phyloP scores from a whole-genome alignment of 2,329 filamentous ascomycete genomes.

The Venturia asperata region DNA sequence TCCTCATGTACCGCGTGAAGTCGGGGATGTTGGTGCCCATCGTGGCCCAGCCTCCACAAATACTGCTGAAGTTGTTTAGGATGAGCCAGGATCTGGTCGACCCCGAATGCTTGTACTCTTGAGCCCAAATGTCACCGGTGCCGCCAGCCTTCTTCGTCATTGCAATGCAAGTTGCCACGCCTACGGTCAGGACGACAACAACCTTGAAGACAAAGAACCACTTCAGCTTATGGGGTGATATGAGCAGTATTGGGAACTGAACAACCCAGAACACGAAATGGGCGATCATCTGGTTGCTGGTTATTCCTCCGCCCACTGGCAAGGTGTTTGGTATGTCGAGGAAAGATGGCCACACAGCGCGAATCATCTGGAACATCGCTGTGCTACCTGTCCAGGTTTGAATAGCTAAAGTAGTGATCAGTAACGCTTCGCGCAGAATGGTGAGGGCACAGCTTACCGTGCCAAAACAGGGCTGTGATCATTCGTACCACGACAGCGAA shows the following conservation, averaged over 20 bases:
- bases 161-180: conserved; percentile 20
- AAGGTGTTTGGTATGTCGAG: conserved; percentile 12
- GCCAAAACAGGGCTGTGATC: conserved; percentile 38
- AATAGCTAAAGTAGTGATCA: conserved; percentile 23
- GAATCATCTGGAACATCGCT: conserved; percentile 1
- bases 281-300: conserved; percentile 39
- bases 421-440: not conserved
- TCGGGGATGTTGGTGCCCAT: conserved; percentile 17
- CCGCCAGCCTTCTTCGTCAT: conserved; percentile 26
- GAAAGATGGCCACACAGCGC: conserved; percentile 15
- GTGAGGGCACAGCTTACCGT: conserved; percentile 16
- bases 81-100: conserved; percentile 20
- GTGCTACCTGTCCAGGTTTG: conserved; percentile 35
- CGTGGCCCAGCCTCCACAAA: conserved; percentile 22
- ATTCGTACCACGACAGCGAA: conserved; percentile 36
- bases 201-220: conserved; percentile 21
- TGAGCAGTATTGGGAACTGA: conserved; percentile 23
- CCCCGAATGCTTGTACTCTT: conserved; percentile 14
- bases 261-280: conserved; percentile 20
- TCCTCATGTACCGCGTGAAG: conserved; percentile 24
- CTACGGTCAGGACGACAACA: conserved; percentile 19
- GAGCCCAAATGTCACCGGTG: conserved; percentile 18
- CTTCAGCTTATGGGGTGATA: conserved; percentile 21
- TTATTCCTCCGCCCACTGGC: conserved; percentile 35
- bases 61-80: conserved; percentile 6